These are phyloP conservation scores for Lentinula sp. DNA, from an alignment of 768 basidiomycete species.

Conservation along the genomic window DNA sequence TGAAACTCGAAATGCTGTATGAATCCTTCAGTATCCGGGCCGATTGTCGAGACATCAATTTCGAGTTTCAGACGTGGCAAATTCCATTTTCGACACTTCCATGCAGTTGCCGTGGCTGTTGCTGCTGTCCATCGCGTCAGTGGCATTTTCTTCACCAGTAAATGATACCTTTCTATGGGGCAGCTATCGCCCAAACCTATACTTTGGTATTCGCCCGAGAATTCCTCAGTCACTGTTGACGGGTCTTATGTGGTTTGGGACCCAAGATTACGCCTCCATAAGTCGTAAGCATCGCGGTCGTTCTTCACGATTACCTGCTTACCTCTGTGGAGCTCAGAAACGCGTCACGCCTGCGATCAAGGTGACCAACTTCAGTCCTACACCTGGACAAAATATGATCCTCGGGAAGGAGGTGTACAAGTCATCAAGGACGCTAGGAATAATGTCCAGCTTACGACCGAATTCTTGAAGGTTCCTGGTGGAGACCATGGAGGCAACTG, in stretches of 20 bases:
- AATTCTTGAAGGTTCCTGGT: conserved; percentile 81
- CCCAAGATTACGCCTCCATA: conserved; percentile 74
- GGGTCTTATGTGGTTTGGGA: conserved; percentile 92
- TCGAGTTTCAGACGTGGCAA: not conserved
- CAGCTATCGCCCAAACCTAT: conserved; percentile 86
- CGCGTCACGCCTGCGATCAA: conserved; percentile 87
- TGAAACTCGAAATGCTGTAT: not conserved
- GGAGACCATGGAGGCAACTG: conserved; percentile 83
- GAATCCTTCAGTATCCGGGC: not conserved
- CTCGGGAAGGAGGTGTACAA: conserved; percentile 81
- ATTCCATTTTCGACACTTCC: not conserved
- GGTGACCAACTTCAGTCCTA: conserved; percentile 76
- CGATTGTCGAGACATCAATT: not conserved
- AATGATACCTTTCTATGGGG: conserved; percentile 75
- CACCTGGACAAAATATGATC: conserved; percentile 84
- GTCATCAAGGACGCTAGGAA: conserved; percentile 75
- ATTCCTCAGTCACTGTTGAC: conserved; percentile 88
- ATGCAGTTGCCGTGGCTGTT: conserved; percentile 43
- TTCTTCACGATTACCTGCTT: not conserved
- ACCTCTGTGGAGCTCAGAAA: conserved; percentile 34
- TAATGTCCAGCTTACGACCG: conserved; percentile 80
- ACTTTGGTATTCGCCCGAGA: conserved; percentile 85
- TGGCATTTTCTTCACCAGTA: conserved; percentile 27
- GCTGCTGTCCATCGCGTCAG: conserved; percentile 37
- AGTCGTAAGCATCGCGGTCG: conserved; percentile 40